Conservation (phyloP, 2,329 filamentous ascomycete genomes). For the Colletotrichum neosansevieriae region DNA sequence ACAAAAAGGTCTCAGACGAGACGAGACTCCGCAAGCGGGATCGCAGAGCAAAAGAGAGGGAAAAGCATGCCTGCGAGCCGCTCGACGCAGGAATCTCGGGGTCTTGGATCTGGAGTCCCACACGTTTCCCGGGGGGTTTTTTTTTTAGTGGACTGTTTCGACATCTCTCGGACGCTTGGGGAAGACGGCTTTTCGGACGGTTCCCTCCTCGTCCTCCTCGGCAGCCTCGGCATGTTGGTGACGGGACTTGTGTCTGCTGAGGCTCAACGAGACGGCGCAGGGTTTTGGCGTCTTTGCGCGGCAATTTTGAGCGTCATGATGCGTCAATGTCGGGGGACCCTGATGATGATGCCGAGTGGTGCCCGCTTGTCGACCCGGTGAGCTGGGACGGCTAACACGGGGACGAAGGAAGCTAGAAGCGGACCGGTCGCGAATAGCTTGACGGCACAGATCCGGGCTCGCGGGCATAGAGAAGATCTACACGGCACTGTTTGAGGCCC, state of each 20-base stretch:
- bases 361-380: background rate
- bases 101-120: conserved; percentile 6
- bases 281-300: background rate
- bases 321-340: background rate
- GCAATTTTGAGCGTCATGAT: background rate
- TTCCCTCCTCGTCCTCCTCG: background rate
- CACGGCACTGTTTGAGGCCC: background rate
- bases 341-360: background rate
- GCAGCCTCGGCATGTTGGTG: conserved; percentile 4
- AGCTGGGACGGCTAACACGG: conserved; percentile 1
- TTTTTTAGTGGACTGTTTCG: background rate
- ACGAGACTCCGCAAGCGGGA: background rate
- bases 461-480: background rate
- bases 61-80: too few relatives aligned
- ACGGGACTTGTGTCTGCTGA: background rate
- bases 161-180: background rate
- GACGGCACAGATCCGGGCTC: conserved; percentile 5
- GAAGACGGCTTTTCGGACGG: background rate
- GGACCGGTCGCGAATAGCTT: conserved; percentile 19
- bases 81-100: conserved; percentile 19
- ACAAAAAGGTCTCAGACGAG: background rate
- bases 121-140: background rate
- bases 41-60: background rate
- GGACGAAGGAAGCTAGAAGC: background rate
- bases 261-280: conserved; percentile 11